Evolutionary conservation across 257 asterid species (phyloP), one percentile per base, ranked within the genome.

Genomic region (Solanum boliviense): DNA sequence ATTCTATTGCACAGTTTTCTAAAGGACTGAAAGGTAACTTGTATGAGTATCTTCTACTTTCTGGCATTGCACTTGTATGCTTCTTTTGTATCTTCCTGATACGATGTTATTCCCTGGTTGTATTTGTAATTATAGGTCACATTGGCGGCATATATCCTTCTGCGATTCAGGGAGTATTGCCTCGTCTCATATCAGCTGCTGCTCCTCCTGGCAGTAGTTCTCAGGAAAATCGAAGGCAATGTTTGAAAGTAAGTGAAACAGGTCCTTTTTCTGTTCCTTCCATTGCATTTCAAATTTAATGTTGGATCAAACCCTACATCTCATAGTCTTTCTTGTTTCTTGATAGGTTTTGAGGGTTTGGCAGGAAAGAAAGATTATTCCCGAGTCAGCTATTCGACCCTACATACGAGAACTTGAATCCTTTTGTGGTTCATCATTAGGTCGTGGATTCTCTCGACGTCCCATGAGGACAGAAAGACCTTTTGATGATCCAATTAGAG

Each of bases 311-410:
- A n/a, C 58, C 58, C 13, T 86, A n/a, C 1, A n/a, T 62, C 48
- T 73, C 38, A 74, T 74, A n/a, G 4, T 16, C 73, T 88, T 36
- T 25, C 65, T 76, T 71, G 58, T 65, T 73, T 29, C n/a, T 27
- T 65, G 89, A 87, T 91, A 96, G 99, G 99, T 96, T 91, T 93
- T 96, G 93, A 95, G 90, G 92, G 99, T 95, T 86, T 96, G 99
- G 99, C 96, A 92, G 92, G 98, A 96, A 86, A 94, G 98, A 75
- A 96, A 92, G 91, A 93, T 95, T 83, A 93, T 96, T 87, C 98
- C 99, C 38, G 98, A 95, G 89, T 92, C 95, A 72, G 93, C 94
- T 84, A 91, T 96, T 74, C 94, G 94, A 68, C 98, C 94, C 89
- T 98, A 95, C 87, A 93, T 96, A 46, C 93, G 95, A 65, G 98